These are phyloP conservation scores for Leccinum subrobustum DNA, from an alignment of 1,284 basidiomycete genomes.

Conservation along the genomic window DNA sequence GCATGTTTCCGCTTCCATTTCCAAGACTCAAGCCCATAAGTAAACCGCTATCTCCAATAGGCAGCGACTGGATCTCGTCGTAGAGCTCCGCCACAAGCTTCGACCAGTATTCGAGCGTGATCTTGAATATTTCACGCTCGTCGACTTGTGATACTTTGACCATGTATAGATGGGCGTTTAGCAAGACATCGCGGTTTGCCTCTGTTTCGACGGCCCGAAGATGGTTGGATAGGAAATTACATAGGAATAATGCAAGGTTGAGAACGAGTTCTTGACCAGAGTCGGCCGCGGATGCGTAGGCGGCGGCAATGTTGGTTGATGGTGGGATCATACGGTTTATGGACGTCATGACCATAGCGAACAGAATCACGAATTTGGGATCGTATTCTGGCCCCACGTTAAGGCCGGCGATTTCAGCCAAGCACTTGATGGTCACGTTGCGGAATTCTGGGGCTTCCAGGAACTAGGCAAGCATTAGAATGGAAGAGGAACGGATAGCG, in stretches of 20 bases:
- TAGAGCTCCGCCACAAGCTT: slow-evolving; percentile 99
- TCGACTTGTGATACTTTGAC: slow-evolving; percentile 99
- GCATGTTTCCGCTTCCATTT: slow-evolving; percentile 60
- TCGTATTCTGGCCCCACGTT: slow-evolving; percentile 99
- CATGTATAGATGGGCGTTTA: slow-evolving; percentile 98
- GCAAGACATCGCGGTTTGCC: slow-evolving; percentile 87
- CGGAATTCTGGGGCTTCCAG: slow-evolving; percentile 97
- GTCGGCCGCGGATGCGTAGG: slow-evolving; percentile 89
- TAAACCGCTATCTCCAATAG: slow-evolving; percentile 90
- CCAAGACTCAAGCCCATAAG: slow-evolving; percentile 90
- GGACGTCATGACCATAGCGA: slow-evolving; percentile 98
- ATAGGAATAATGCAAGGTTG: slow-evolving; percentile 95
- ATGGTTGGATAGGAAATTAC: slow-evolving; percentile 94
- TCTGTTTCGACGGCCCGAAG: slow-evolving; percentile 92
- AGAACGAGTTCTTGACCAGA: slow-evolving; percentile 96
- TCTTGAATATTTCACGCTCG: slow-evolving; percentile 99
- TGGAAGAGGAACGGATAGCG: slow-evolving; percentile 5
- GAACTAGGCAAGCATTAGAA: slow-evolving; percentile 60
- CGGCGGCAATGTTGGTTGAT: slow-evolving; percentile 90
- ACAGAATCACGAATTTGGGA: slow-evolving; percentile 95
- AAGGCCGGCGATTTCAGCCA: slow-evolving; percentile 95
- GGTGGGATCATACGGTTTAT: slow-evolving; percentile 98
- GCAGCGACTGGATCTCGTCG: slow-evolving; percentile 92
- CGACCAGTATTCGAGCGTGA: slow-evolving; percentile 98
- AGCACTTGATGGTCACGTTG: slow-evolving; percentile 95